These are phyloP conservation scores for Erucastrum elatum DNA, from an alignment of 345 rosid genomes.

Conservation along the genomic window DNA sequence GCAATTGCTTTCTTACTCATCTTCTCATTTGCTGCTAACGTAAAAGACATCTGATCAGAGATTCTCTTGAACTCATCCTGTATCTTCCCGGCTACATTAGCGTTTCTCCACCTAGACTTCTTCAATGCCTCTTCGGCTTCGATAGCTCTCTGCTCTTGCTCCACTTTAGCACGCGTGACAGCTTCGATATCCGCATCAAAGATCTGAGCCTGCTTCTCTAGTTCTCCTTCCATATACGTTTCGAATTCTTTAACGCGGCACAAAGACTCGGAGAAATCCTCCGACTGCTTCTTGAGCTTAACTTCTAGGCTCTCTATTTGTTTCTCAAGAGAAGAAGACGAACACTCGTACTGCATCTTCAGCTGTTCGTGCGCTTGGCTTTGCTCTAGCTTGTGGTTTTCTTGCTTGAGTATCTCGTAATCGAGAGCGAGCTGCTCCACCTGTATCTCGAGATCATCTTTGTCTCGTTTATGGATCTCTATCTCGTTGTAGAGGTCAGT, in stretches of 20 bases:
- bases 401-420: constrained; percentile 65
- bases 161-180: constrained; percentile 53
- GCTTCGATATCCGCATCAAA: constrained; percentile 76
- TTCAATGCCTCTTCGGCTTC: constrained; percentile 78
- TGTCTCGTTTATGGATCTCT: constrained; percentile 60
- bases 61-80: constrained; percentile 81
- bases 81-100: constrained; percentile 64
- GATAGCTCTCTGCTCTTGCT: constrained; percentile 84
- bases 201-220: constrained; percentile 57
- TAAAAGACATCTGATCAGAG: constrained; percentile 63
- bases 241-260: constrained; percentile 62
- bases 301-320: constrained; percentile 64
- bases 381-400: constrained; percentile 65
- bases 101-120: constrained; percentile 72
- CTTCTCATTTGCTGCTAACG: constrained; percentile 77
- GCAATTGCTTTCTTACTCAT: constrained; percentile 51
- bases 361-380: constrained; percentile 50
- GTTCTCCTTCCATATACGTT: constrained; percentile 61
- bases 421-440: constrained; percentile 68
- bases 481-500: constrained; percentile 61
- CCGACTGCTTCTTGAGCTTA: constrained; percentile 59
- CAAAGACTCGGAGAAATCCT: constrained; percentile 64
- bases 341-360: constrained; percentile 48
- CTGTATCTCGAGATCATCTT: constrained; percentile 72
- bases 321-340: constrained; percentile 52